Percentiles rank a stretch among this genome's conserved stretches.
Conservation (phyloP, 31 red algal genomes). For the Asparagopsis taxiformis region DNA sequence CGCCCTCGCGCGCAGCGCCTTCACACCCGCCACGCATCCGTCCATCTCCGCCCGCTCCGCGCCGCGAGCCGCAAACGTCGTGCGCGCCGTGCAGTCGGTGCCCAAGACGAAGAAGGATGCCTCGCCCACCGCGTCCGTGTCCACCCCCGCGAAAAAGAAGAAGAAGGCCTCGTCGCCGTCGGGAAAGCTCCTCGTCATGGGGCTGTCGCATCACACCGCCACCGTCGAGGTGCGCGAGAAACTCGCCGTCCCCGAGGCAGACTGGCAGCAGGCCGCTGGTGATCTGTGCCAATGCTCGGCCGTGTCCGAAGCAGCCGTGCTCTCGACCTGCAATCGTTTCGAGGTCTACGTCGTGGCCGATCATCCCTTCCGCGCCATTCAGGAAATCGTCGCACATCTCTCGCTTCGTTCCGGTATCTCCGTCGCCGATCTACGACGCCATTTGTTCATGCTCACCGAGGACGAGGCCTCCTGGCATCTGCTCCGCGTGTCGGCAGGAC, state of each 20-base stretch:
- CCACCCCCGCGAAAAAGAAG: conserved; percentile 14
- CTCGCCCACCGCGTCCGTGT: background rate
- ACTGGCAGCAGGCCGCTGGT: conserved; percentile 81
- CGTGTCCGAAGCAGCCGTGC: conserved; percentile 89
- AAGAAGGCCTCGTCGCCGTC: conserved; percentile 6
- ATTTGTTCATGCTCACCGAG: conserved; percentile 94
- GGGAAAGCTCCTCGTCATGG: conserved; percentile 85
- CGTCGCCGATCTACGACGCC: conserved; percentile 60
- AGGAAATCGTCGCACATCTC: conserved; percentile 75
- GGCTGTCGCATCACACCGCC: conserved; percentile 95
- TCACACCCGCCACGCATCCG: background rate
- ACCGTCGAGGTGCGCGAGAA: conserved; percentile 94
- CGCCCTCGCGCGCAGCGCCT: background rate
- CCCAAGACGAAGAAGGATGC: background rate
- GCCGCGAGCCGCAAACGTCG: background rate
- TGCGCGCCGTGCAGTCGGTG: background rate
- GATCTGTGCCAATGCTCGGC: conserved; percentile 48
- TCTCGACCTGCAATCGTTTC: conserved; percentile 99
- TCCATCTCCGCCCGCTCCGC: background rate
- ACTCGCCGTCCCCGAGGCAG: conserved; percentile 84
- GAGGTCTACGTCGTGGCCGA: conserved; percentile 90
- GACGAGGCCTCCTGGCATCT: conserved; percentile 95
- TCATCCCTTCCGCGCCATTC: conserved; percentile 80
- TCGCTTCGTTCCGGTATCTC: conserved; percentile 65
- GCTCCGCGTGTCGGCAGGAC: conserved; percentile 82